phyloP scores from a whole-genome alignment of 208 protist species.

The Acanthamoeba rhysodes region DNA sequence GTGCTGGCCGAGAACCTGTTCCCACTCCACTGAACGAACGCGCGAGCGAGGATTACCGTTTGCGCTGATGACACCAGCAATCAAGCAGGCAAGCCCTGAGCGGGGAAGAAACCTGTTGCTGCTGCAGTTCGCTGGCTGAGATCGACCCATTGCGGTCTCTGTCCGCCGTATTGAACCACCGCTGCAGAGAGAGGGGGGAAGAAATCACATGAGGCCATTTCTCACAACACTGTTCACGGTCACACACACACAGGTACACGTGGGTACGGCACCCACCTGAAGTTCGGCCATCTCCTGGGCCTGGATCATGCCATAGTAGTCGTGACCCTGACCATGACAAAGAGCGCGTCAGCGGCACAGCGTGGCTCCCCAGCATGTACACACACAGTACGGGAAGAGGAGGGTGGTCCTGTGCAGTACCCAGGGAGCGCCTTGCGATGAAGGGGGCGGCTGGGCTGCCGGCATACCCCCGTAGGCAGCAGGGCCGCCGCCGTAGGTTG shows the following conservation, averaged over 20 bases:
- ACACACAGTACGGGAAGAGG: not conserved
- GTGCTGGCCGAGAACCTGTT: constrained; percentile 27
- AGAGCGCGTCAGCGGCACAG: not conserved
- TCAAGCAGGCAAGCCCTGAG: not conserved
- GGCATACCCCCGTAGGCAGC: not conserved
- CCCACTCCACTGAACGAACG: constrained; percentile 13
- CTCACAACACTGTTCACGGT: not conserved
- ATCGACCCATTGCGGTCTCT: constrained; percentile 54
- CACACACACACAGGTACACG: not conserved
- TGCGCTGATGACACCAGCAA: not conserved
- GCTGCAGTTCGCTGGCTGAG: constrained; percentile 25
- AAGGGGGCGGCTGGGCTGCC: not conserved
- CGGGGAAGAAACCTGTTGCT: not conserved
- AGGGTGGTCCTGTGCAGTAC: not conserved
- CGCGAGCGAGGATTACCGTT: not conserved
- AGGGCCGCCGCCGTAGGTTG: not conserved
- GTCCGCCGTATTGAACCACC: constrained; percentile 50
- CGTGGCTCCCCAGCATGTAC: not conserved
- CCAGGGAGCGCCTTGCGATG: constrained; percentile 42
- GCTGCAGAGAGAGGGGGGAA: not conserved
- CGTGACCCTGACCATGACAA: constrained; percentile 10
- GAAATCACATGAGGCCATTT: too few relatives aligned
- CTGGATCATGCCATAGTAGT: constrained; percentile 58
- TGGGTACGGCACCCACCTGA: not conserved
- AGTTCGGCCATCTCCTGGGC: constrained; percentile 60